These are phyloP conservation scores for Astragalus glycyphyllos DNA, from an alignment of 306 rosid species.

Conservation along the genomic window DNA sequence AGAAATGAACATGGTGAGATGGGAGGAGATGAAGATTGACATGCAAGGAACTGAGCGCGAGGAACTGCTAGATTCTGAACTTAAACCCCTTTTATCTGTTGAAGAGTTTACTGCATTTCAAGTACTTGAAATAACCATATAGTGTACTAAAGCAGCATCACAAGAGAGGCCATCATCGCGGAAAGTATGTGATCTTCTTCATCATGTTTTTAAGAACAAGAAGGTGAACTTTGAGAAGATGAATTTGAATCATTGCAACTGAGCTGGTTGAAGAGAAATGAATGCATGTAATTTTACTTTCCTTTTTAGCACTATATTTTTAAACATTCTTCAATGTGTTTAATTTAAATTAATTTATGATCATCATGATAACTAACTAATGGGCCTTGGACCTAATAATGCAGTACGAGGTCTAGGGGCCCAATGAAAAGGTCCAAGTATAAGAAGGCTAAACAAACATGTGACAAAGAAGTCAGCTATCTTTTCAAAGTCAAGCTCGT, in stretches of 20 bases:
- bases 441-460: too few relatives aligned
- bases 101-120: conserved; percentile 79
- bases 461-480: too few relatives aligned
- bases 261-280: too few relatives aligned
- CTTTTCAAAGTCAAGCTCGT: too few relatives aligned
- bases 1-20: conserved; percentile 89
- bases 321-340: too few relatives aligned
- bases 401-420: too few relatives aligned
- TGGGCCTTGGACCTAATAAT: too few relatives aligned
- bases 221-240: conserved; percentile 58
- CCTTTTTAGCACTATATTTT: too few relatives aligned
- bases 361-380: too few relatives aligned
- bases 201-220: conserved; percentile 59
- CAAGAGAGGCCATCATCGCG: conserved; percentile 80
- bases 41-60: conserved; percentile 50
- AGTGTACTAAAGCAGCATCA: conserved; percentile 78
- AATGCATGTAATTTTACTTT: too few relatives aligned
- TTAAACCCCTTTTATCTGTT: conserved; percentile 59
- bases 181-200: conserved; percentile 71
- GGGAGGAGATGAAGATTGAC: conserved; percentile 69
- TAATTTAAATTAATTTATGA: too few relatives aligned
- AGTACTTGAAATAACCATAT: conserved; percentile 85
- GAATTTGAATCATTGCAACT: conserved; percentile 39
- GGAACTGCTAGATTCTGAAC: conserved; percentile 64
- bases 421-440: too few relatives aligned